Base-by-base conservation (phyloP, 208 protist species). In the Tritrichomonas foetus region DNA sequence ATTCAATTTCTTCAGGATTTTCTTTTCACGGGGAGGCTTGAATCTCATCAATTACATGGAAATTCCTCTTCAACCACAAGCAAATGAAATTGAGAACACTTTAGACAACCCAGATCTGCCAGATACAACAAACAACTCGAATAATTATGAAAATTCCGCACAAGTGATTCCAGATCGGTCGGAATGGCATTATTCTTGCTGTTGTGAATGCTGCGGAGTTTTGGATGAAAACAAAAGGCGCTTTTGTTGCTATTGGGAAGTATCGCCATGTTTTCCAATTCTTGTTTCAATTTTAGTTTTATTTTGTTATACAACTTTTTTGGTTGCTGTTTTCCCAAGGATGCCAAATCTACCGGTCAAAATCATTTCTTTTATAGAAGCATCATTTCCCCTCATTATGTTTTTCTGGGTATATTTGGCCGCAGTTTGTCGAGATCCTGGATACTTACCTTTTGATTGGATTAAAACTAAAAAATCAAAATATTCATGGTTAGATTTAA, bases 391-490 rank as follows among this genome's bases (percentile, higher is more conserved):
- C 1, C 22, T 75, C 1, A 44, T 75, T 75, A 3, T 75, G 69
- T 75, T 75, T 16, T 36, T 82, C n/a, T 82, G 74, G 74, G 47
- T 41, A n/a, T 82, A 82, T 82, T 50, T 82, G 1, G 33, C 74
- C 5, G 74, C 74, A n/a, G 41, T 82, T 25, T 50, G 47, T 22
- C n/a, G 20, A 25, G 74, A 89, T 89, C 78, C 78, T 36, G 78
- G 78, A 33, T 89, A 41, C 33, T 57, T 89, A 16, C 78, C 78
- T 27, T 89, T 39, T 89, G 57, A 57, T 57, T 89, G 78, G 78
- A 20, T 49, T 5, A 16, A 53, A 39, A 89, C 78, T 57, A 9
- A 57, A 89, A 53, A 47, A 89, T n/a, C 47, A 14, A 39, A 39
- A 22, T 89, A 89, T 57, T 16, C 27, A 22, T 27, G 14, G 20